Evolutionary conservation across 768 basidiomycete species (phyloP).

Genomic region (Cystobasidium ongulense): DNA sequence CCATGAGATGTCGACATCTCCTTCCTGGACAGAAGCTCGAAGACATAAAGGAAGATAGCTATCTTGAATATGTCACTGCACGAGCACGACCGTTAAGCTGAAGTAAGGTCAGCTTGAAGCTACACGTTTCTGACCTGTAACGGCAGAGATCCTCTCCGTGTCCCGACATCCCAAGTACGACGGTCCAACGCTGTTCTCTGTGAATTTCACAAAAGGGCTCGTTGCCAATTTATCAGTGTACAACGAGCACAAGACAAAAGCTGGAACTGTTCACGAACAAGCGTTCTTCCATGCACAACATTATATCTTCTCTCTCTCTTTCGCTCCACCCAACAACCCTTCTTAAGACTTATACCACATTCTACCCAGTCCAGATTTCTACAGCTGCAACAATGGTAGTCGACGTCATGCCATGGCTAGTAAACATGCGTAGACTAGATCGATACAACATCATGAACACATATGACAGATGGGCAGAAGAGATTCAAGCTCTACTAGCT

Average conservation of each 20-base stretch:
- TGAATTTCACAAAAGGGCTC: not conserved
- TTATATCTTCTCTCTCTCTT: not conserved
- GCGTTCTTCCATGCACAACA: not conserved
- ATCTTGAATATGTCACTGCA: not conserved
- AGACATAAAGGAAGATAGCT: not conserved
- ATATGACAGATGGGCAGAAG: not conserved
- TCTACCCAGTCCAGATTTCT: not conserved
- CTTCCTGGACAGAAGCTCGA: not conserved
- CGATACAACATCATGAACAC: not conserved
- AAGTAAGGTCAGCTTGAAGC: not conserved
- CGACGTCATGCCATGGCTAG: constrained; percentile 1
- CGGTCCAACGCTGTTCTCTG: not conserved
- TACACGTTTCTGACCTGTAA: no score
- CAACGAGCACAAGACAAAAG: not conserved
- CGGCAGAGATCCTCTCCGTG: no score
- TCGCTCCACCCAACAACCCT: not conserved
- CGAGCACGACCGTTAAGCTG: not conserved
- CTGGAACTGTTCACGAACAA: not conserved
- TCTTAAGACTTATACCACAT: not conserved
- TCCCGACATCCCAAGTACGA: not conserved
- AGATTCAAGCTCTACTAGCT: not conserved
- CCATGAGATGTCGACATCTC: not conserved
- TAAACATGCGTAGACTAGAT: not conserved
- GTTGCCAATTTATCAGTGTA: no score
- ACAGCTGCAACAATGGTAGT: not conserved